phyloP scores from a whole-genome alignment of 352 stramenopile species.

The Plasmopara muralis region DNA sequence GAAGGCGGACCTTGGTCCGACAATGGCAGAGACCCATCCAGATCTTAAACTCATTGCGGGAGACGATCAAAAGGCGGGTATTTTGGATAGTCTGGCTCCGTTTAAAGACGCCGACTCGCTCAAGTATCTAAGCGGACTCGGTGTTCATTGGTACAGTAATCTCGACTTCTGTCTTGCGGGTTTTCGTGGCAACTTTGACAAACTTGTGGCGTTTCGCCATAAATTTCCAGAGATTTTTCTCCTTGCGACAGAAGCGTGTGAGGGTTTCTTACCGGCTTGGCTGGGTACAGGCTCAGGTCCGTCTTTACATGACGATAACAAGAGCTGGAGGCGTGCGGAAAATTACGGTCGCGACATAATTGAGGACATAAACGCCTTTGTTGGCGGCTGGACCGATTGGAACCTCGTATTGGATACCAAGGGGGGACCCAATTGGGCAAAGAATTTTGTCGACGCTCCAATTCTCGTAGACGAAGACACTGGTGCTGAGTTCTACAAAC shows the following conservation, averaged over 20 bases:
- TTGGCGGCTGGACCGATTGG: slow-evolving; percentile 75
- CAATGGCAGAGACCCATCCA: slow-evolving; percentile 57
- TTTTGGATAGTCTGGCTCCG: slow-evolving; percentile 33
- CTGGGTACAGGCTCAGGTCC: slow-evolving; percentile 37
- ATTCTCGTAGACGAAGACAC: slow-evolving; percentile 42
- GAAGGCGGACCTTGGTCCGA: slow-evolving; percentile 70
- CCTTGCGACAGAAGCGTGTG: slow-evolving; percentile 74
- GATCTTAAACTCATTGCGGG: slow-evolving; percentile 75
- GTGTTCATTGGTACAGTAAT: slow-evolving; percentile 84
- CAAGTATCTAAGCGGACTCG: slow-evolving; percentile 79
- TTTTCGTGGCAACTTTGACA: slow-evolving; percentile 35
- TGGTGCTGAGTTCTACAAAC: slow-evolving; percentile 44
- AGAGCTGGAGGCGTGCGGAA: slow-evolving; percentile 58
- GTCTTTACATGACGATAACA: slow-evolving; percentile 35
- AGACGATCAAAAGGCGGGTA: slow-evolving; percentile 77
- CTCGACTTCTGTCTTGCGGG: slow-evolving; percentile 46
- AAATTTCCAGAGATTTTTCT: slow-evolving; percentile 71
- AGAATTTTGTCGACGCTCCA: slow-evolving; percentile 57
- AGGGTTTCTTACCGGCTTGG: slow-evolving; percentile 45
- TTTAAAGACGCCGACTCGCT: slow-evolving; percentile 39
- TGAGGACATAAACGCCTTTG: slow-evolving; percentile 66
- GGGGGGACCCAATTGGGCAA: slow-evolving; percentile 67
- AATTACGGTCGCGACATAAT: slow-evolving; percentile 78
- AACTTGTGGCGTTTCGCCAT: slow-evolving; percentile 45
- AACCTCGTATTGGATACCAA: slow-evolving; percentile 60